Base-by-base conservation (phyloP, 495 filamentous ascomycete genomes). In the Acidiella bohemica region DNA sequence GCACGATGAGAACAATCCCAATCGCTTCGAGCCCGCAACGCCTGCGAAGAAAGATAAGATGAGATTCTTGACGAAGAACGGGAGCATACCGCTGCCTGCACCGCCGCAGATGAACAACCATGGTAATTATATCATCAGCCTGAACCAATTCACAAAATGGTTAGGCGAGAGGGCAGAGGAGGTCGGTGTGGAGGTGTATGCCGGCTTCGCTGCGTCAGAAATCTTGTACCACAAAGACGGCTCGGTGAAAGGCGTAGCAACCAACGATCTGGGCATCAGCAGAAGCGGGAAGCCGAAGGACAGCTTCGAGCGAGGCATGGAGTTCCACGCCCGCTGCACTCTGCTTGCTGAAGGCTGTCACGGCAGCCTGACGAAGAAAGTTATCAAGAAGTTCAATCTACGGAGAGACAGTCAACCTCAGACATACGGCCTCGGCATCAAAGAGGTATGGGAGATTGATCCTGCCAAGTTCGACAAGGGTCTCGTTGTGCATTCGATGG, bases 101-200 rank as follows among this genome's bases (percentile, higher is more conserved):
- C 92, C 90, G 16, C 92, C 90, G 20, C 90, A 96, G 66, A 96
- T 99, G 92, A 73, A 93, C 61, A 99, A 99, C 59, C 72, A 93
- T 51, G 90, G 90, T 16, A 99, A 99, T 58, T 95, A 90, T 57
- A 99, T 99, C 43, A 70, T 99, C 50, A 93, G 84, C 56, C 60
- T 99, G 53, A 95, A 87, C 56, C 81, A 96, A 56, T 76, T 96
- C 45, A 79, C 77, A 24, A 93, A 88, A 58, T 99, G 90, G 90
- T 65, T 99, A 11, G 84, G 81, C 12, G 90, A 96, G 57, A 72
- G 90, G 16, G 90, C 90, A 3, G 92, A 96, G 63, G 90, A 96
- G 59, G 46, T 94, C 19, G 90, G 88, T n/a, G 92, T 96, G n/a
- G 90, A 99, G 59, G 72, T 99, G 9, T 99, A 94, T 49, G 81